Evolutionary conservation across 192 early-diverging fungal genomes (phyloP), one percentile per base, ranked within the genome.

Genomic region (Backusella morwellensis): DNA sequence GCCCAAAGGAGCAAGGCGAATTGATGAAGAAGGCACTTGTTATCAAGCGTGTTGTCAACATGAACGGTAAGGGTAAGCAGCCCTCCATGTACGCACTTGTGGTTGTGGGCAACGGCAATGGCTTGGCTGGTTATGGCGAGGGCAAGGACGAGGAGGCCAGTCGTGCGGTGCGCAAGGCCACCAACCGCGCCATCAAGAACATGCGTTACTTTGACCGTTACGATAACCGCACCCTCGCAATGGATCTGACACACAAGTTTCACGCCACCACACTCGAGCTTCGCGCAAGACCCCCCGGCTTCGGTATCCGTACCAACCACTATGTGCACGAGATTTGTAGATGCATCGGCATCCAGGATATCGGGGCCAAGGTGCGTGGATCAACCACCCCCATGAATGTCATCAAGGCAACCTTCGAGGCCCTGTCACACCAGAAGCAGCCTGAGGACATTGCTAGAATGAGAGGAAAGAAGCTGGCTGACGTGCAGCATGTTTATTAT

Each of bases 331-430:
- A 98, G 85, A 90, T 99, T 70, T 97, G 93, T 81, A 88, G 95
- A 71, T 97, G 95, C 80, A 82, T 94, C 35, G 98, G 98, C 35
- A 95, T 98, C 80, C 91, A 92, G 71, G 98, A 99, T 86, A 73
- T 98, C 75, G 88, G 93, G 40, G 94, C 90, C 66, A 98, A 98
- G 83, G 92, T 98, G 36, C 82, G 87, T 75, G 97, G 97, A 4
- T 97, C 96, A n/a, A 87, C 89, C 47, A 98, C 96, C 82, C 95
- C 96, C 4, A 95, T 99, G 95, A 99, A 99, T 83, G 97, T 99
- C 36, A 91, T 99, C 88, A 98, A 99, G 88, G 93, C 91, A 8
- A 94, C 94, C 14, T 98, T 98, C 84, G 95, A 93, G 82, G 98
- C 98, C 14, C 82, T 99, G 11, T 75, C 83, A 17, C 77, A 84